phyloP scores from a whole-genome alignment of 768 basidiomycete genomes.

The Cystobasidium tubakii region DNA sequence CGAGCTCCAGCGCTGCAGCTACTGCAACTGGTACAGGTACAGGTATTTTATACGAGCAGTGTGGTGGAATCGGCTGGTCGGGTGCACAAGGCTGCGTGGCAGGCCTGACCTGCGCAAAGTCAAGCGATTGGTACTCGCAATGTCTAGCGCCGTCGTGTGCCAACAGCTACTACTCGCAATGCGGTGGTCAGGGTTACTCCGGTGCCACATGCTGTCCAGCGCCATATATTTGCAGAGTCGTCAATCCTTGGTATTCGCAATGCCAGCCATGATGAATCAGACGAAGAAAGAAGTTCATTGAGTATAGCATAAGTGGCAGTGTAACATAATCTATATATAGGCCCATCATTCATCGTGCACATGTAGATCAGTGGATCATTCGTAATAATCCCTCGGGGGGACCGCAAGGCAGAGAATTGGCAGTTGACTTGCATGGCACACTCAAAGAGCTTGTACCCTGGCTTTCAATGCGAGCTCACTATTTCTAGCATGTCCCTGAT shows the following conservation, averaged over 20 bases:
- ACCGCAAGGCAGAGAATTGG: no score
- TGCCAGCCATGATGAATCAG: conserved; percentile 9
- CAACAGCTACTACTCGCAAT: conserved; percentile 12
- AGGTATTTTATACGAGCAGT: neutral
- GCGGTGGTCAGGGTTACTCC: neutral
- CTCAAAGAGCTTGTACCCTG: no score
- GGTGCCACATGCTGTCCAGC: conserved; percentile 1
- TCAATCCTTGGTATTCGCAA: conserved; percentile 5
- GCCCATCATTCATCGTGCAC: no score
- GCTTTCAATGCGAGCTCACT: no score
- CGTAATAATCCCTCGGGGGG: no score
- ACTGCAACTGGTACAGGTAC: neutral
- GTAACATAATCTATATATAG: no score
- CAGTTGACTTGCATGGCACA: no score
- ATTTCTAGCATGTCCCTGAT: no score
- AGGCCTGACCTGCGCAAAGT: neutral
- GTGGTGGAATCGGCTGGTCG: neutral
- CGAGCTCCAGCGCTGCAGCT: conserved; percentile 8
- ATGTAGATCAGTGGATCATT: no score
- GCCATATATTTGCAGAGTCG: neutral
- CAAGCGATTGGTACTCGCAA: conserved; percentile 16
- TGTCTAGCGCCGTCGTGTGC: neutral
- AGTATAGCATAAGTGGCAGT: no score
- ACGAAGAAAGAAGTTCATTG: neutral
- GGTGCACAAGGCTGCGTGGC: neutral